Percentiles rank a stretch among this genome's conserved stretches.
These are phyloP conservation scores for Fusarium clavum DNA, from an alignment of 2,329 filamentous ascomycete species.

Conservation along the genomic window DNA sequence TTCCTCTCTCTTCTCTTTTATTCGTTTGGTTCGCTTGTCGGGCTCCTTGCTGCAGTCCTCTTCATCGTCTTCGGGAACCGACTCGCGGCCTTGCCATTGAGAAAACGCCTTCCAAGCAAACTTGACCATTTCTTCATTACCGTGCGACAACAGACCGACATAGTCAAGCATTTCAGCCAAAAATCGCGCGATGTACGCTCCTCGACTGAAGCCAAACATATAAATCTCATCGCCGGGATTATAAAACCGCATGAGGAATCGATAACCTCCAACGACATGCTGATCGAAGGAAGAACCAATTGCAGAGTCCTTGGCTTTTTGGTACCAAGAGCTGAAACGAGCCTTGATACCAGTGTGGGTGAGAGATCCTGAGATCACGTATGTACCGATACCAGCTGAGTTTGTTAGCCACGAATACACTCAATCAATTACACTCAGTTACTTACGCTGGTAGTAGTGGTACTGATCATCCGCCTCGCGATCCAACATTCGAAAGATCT, in stretches of 20 bases:
- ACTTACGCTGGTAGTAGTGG: slow-evolving; percentile 72
- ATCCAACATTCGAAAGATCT: slow-evolving; percentile 77
- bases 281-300: slow-evolving; percentile 83
- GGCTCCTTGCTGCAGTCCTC: not conserved
- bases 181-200: slow-evolving; percentile 79
- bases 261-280: slow-evolving; percentile 86
- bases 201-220: slow-evolving; percentile 80
- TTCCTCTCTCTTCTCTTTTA: slow-evolving; percentile 57
- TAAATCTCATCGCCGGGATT: slow-evolving; percentile 73
- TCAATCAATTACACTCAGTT: rapidly evolving
- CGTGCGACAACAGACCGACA: slow-evolving; percentile 80
- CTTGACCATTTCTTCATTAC: slow-evolving; percentile 85
- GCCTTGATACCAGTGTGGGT: slow-evolving; percentile 67
- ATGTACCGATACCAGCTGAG: slow-evolving; percentile 77
- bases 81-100: slow-evolving; percentile 74
- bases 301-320: slow-evolving; percentile 81
- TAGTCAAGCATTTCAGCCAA: slow-evolving; percentile 87
- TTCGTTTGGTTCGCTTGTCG: slow-evolving; percentile 54
- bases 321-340: slow-evolving; percentile 73
- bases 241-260: slow-evolving; percentile 81
- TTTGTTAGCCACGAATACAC: slow-evolving; percentile 3
- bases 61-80: slow-evolving; percentile 56
- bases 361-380: slow-evolving; percentile 70
- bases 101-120: slow-evolving; percentile 88
- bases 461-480: slow-evolving; percentile 70